These are phyloP conservation scores for Massarina eburnea DNA, from an alignment of 2,329 filamentous ascomycete species.

Conservation along the genomic window DNA sequence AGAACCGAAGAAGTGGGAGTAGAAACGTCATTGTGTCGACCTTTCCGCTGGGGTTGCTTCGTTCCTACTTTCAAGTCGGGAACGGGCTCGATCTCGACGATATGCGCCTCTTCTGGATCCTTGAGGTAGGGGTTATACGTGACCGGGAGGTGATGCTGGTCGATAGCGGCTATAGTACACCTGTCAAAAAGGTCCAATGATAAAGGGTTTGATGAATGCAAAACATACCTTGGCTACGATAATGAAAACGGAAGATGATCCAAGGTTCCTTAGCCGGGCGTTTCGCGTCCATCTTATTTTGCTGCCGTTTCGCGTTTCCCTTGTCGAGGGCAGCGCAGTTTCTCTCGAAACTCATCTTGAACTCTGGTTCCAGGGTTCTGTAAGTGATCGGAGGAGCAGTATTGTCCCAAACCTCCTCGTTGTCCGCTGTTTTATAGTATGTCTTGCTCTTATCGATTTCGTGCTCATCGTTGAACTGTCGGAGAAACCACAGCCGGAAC, in stretches of 20 bases:
- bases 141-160: conserved; percentile 5
- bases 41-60: conserved; percentile 9
- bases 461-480: conserved; percentile 20
- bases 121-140: conserved; percentile 14
- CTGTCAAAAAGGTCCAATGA: background rate
- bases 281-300: conserved; percentile 13
- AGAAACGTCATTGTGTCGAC: background rate
- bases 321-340: conserved; percentile 17
- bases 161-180: conserved; percentile 21
- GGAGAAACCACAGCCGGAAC: conserved; percentile 30
- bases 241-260: conserved; percentile 47
- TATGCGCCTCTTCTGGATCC: conserved; percentile 6
- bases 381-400: conserved; percentile 10
- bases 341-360: conserved; percentile 23
- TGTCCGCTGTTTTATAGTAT: conserved; percentile 11
- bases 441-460: conserved; percentile 9
- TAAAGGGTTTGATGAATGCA: background rate
- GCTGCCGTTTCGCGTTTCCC: conserved; percentile 4
- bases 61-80: conserved; percentile 9
- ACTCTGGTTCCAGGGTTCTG: conserved; percentile 20
- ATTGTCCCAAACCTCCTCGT: background rate
- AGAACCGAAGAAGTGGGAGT: background rate
- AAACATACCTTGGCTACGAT: conserved; percentile 33
- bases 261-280: conserved; percentile 41
- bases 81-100: conserved; percentile 19